These are phyloP conservation scores for Diplodia sapinea DNA, from an alignment of 2,329 filamentous ascomycete genomes.

Conservation along the genomic window DNA sequence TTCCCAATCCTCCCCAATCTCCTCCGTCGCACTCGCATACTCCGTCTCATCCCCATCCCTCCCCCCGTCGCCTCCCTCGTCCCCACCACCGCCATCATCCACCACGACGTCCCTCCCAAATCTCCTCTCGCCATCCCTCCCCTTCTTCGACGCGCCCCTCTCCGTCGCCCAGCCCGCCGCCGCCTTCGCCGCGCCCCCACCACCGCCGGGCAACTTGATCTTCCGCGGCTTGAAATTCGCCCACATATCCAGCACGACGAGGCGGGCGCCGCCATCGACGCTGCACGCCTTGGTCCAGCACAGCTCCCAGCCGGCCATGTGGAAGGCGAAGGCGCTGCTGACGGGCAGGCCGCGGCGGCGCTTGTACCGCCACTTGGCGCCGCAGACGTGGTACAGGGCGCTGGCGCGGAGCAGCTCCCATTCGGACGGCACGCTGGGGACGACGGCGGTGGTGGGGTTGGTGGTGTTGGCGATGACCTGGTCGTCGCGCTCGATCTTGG, in stretches of 20 bases:
- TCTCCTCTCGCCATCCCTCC: constrained; percentile 6
- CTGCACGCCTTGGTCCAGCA: constrained; percentile 44
- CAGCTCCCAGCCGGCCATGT: constrained; percentile 50
- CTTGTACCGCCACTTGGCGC: background rate
- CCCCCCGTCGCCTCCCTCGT: background rate
- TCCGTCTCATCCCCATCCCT: background rate
- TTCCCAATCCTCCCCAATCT: background rate
- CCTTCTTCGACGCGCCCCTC: background rate
- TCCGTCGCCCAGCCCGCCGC: background rate
- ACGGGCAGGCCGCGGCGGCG: constrained; percentile 30
- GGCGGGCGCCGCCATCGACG: constrained; percentile 14
- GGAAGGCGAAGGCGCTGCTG: constrained; percentile 43
- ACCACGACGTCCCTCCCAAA: background rate
- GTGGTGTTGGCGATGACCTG: too few relatives aligned
- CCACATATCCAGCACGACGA: constrained; percentile 38
- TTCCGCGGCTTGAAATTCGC: constrained; percentile 43
- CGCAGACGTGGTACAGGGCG: constrained; percentile 44
- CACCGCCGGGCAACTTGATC: constrained; percentile 33
- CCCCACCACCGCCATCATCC: background rate
- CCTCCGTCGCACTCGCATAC: constrained; percentile 6
- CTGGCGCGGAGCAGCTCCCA: constrained; percentile 58
- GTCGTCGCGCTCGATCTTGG: too few relatives aligned
- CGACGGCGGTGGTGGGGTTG: constrained; percentile 9
- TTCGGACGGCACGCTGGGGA: constrained; percentile 30
- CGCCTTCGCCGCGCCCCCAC: background rate